Evolutionary conservation across 805 yeast species (phyloP).

Genomic region (Candida nonsorbophila): DNA sequence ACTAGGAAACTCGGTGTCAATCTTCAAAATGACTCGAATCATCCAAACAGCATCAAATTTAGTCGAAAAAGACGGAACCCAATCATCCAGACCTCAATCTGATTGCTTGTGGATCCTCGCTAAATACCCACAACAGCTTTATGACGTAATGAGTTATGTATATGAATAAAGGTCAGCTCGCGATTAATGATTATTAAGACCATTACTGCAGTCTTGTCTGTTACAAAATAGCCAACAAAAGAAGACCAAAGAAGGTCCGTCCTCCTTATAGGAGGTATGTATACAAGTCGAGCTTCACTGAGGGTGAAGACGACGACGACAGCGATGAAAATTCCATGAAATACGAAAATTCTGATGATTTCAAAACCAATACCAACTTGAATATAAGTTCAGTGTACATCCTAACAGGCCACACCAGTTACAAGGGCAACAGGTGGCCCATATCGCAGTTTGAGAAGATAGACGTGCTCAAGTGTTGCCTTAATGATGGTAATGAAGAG

Average conservation of each 20-base stretch:
- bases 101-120: no score
- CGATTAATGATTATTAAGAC: no score
- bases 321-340: conserved; percentile 12
- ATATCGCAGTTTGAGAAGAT: conserved; percentile 45
- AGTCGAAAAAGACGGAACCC: no score
- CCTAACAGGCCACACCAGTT: conserved; percentile 16
- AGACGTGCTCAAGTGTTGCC: conserved; percentile 38
- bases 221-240: conserved; percentile 70
- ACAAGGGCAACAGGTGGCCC: conserved; percentile 40
- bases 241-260: conserved; percentile 77
- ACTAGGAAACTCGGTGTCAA: no score
- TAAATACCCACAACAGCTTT: no score
- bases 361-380: conserved; percentile 17
- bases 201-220: no score
- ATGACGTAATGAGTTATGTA: no score
- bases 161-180: no score
- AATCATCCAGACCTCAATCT: no score
- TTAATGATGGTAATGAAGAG: conserved; percentile 19
- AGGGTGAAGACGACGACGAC: conserved; percentile 18
- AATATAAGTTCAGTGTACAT: conserved; percentile 30
- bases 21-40: no score
- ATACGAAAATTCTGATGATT: conserved; percentile 19
- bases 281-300: conserved; percentile 37
- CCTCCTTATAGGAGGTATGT: conserved; percentile 78
- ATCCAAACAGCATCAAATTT: no score